Conservation (phyloP, 768 basidiomycete genomes). For the Mycena rosella region DNA sequence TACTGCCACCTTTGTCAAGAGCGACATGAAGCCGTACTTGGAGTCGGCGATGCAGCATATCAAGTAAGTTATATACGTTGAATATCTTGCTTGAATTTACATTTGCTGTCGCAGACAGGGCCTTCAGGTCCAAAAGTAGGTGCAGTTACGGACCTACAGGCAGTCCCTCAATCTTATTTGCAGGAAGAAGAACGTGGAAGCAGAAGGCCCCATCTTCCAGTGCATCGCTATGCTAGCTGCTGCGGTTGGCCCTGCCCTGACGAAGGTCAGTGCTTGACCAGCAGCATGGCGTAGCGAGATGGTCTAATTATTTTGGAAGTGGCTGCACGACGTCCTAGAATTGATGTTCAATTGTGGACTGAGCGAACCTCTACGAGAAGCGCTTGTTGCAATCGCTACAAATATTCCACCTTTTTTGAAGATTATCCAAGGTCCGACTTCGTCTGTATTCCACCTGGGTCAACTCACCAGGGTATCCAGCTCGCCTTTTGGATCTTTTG, state of each 20-base stretch:
- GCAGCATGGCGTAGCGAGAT: too few relatives aligned
- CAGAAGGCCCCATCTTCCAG: conserved; percentile 96
- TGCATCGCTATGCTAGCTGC: conserved; percentile 96
- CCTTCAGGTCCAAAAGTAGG: conserved; percentile 87
- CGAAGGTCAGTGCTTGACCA: conserved; percentile 53
- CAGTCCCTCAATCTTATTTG: not conserved
- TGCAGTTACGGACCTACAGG: conserved; percentile 17
- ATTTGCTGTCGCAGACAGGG: conserved; percentile 57
- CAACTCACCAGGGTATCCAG: conserved; percentile 52
- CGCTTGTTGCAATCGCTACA: conserved; percentile 85
- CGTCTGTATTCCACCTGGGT: not conserved
- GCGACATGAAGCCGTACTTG: conserved; percentile 96
- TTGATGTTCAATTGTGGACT: conserved; percentile 96
- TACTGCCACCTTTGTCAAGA: conserved; percentile 90
- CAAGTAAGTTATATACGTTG: conserved; percentile 54
- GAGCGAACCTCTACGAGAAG: conserved; percentile 88
- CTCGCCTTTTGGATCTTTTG: conserved; percentile 89
- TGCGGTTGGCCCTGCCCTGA: conserved; percentile 95
- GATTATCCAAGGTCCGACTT: conserved; percentile 84
- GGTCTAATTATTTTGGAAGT: conserved; percentile 46
- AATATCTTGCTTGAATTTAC: not conserved
- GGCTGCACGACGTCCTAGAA: conserved; percentile 96
- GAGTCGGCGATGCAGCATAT: conserved; percentile 92
- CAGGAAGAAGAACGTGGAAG: conserved; percentile 90
- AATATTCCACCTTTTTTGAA: conserved; percentile 92